Conservation (phyloP, 1,284 basidiomycete genomes). For the Mycosarcoma mackinlayi region DNA sequence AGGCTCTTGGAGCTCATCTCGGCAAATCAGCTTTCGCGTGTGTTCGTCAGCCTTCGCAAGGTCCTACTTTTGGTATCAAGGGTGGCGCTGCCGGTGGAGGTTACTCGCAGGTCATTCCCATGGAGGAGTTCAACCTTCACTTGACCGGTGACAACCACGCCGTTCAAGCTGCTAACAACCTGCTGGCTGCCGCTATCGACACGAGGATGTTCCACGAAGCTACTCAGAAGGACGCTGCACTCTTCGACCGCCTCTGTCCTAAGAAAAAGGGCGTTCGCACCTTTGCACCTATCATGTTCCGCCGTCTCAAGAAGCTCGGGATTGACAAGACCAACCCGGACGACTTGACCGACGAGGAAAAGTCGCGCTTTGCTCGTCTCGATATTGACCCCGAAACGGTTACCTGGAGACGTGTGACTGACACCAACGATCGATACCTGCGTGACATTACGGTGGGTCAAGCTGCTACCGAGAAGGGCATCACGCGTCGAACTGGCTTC, state of each 20-base stretch:
- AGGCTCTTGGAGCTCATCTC: conserved; percentile 94
- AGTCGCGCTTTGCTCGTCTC: conserved; percentile 86
- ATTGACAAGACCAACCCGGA: conserved; percentile 94
- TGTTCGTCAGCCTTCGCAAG: conserved; percentile 98
- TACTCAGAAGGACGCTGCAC: conserved; percentile 92
- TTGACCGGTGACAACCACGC: conserved; percentile 98
- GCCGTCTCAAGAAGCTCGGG: conserved; percentile 91
- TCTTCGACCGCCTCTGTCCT: conserved; percentile 92
- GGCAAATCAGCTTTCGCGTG: conserved; percentile 93
- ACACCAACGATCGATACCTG: conserved; percentile 96
- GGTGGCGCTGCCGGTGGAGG: conserved; percentile 98
- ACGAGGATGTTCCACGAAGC: conserved; percentile 98
- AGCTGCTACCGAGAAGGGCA: conserved; percentile 88
- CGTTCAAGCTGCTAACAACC: conserved; percentile 95
- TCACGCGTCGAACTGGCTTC: conserved; percentile 88
- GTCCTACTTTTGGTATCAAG: conserved; percentile 99
- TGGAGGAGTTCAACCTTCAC: conserved; percentile 98
- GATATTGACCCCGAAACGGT: conserved; percentile 92
- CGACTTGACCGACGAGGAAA: conserved; percentile 91
- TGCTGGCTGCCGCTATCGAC: conserved; percentile 94
- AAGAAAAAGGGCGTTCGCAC: conserved; percentile 92
- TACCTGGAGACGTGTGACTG: conserved; percentile 95
- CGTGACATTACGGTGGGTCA: conserved; percentile 94
- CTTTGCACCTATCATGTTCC: conserved; percentile 96
- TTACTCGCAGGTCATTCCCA: conserved; percentile 98